Evolutionary conservation across 805 yeast species (phyloP).

Genomic region (Kodamaea restingae): DNA sequence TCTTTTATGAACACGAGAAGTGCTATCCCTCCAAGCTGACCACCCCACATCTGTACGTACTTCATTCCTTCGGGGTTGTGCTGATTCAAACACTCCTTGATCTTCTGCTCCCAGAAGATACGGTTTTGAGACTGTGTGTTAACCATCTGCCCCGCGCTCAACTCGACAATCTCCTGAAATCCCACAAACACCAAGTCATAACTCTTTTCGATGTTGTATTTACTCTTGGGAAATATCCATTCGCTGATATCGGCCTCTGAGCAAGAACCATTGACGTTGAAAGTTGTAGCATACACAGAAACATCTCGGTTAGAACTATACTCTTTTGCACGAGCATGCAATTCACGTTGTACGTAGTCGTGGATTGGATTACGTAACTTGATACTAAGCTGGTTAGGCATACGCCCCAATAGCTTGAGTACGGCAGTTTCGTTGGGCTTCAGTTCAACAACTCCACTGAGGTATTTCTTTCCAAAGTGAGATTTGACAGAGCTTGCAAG

Average conservation of each 20-base stretch:
- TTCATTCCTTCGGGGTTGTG: conserved; percentile 32
- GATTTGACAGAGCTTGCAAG: conserved; percentile 29
- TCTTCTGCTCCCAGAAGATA: conserved; percentile 61
- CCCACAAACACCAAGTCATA: conserved; percentile 81
- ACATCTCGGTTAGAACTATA: conserved; percentile 41
- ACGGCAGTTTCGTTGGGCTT: conserved; percentile 39
- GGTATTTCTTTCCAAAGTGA: conserved; percentile 34
- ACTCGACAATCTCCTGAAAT: conserved; percentile 81
- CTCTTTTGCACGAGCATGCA: conserved; percentile 36
- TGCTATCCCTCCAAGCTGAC: conserved; percentile 83
- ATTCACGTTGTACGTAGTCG: conserved; percentile 44
- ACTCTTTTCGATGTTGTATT: conserved; percentile 23
- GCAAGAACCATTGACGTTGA: conserved; percentile 51
- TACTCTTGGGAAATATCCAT: conserved; percentile 44
- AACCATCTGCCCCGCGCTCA: conserved; percentile 78
- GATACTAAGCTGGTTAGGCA: conserved; percentile 43
- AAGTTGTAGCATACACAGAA: conserved; percentile 46
- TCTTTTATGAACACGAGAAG: conserved; percentile 63
- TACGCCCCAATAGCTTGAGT: conserved; percentile 47
- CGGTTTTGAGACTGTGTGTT: conserved; percentile 65
- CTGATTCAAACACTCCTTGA: conserved; percentile 45
- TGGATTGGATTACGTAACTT: conserved; percentile 51
- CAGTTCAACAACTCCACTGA: conserved; percentile 40
- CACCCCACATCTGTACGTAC: conserved; percentile 63
- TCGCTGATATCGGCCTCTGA: conserved; percentile 38